Percentiles rank a stretch among this genome's conserved stretches.
Conservation (phyloP, 2,329 filamentous ascomycete genomes). For the Lecanicillium sp. region DNA sequence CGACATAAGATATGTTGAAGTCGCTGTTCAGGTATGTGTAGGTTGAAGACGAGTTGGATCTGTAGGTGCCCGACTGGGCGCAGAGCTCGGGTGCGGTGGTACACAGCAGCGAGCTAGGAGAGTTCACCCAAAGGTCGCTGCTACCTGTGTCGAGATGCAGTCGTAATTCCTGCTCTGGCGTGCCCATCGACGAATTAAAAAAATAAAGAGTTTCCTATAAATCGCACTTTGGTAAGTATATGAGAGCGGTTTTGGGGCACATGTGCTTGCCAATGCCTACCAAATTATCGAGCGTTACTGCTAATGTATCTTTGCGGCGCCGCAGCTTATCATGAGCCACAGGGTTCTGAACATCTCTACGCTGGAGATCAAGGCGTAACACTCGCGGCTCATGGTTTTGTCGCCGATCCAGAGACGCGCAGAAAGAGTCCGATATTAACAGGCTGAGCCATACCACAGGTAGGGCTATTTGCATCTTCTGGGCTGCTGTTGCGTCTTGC, state of each 20-base stretch:
- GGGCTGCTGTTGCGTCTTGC: too few relatives aligned
- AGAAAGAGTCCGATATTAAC: slow-evolving; percentile 15
- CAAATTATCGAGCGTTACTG: slow-evolving; percentile 46
- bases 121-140: slow-evolving; percentile 66
- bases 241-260: too few relatives aligned
- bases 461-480: too few relatives aligned
- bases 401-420: slow-evolving; percentile 21
- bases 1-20: slow-evolving; percentile 85
- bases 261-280: slow-evolving; percentile 24
- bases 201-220: slow-evolving; percentile 54
- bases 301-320: slow-evolving; percentile 31
- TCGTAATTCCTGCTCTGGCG: slow-evolving; percentile 48
- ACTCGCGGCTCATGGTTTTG: slow-evolving; percentile 32
- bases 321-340: slow-evolving; percentile 36
- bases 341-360: slow-evolving; percentile 29
- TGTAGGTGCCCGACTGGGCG: slow-evolving; percentile 56
- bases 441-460: too few relatives aligned
- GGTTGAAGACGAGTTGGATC: slow-evolving; percentile 64
- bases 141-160: slow-evolving; percentile 62
- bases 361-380: slow-evolving; percentile 35
- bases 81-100: slow-evolving; percentile 42
- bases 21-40: slow-evolving; percentile 64
- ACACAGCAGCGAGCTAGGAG: slow-evolving; percentile 54
- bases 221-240: slow-evolving; percentile 12
- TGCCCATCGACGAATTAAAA: slow-evolving; percentile 55